phyloP scores from a whole-genome alignment of 441 rosid genomes.

The Sinapis alba region DNA sequence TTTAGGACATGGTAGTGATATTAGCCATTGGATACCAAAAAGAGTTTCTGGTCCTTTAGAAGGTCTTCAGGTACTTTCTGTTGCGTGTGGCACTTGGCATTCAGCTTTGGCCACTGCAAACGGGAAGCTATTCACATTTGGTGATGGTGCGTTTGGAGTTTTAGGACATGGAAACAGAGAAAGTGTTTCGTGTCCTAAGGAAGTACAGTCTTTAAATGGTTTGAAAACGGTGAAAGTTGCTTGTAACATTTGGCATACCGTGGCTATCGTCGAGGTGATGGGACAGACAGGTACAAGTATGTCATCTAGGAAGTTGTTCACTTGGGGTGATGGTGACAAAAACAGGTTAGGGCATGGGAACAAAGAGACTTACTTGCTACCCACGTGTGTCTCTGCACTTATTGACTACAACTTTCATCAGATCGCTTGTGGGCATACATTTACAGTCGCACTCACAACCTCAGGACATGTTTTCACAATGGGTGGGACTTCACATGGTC shows the following conservation, averaged over 20 bases:
- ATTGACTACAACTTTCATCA: conserved; percentile 88
- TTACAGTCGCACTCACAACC: conserved; percentile 86
- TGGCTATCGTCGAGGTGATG: conserved; percentile 88
- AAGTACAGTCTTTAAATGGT: conserved; percentile 71
- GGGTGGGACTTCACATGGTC: conserved; percentile 79
- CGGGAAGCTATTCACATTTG: conserved; percentile 86
- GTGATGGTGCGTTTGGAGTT: conserved; percentile 84
- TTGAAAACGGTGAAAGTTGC: conserved; percentile 83
- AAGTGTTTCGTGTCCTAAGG: conserved; percentile 70
- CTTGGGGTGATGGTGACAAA: conserved; percentile 98
- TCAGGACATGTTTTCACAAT: conserved; percentile 90
- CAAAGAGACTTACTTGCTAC: conserved; percentile 77
- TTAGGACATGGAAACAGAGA: conserved; percentile 86
- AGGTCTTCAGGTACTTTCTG: conserved; percentile 83
- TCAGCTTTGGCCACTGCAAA: conserved; percentile 77
- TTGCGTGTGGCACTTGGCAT: conserved; percentile 95
- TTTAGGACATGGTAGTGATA: conserved; percentile 86
- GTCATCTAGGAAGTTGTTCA: conserved; percentile 79
- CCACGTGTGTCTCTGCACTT: conserved; percentile 80
- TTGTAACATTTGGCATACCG: conserved; percentile 92
- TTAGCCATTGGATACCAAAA: conserved; percentile 94
- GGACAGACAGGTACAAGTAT: conserved; percentile 57
- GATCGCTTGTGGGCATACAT: conserved; percentile 79
- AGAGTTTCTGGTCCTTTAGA: conserved; percentile 80
- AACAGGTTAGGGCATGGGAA: conserved; percentile 85